These are phyloP conservation scores for Phanerodontia chrysosporium DNA, from an alignment of 768 basidiomycete species.

Conservation along the genomic window DNA sequence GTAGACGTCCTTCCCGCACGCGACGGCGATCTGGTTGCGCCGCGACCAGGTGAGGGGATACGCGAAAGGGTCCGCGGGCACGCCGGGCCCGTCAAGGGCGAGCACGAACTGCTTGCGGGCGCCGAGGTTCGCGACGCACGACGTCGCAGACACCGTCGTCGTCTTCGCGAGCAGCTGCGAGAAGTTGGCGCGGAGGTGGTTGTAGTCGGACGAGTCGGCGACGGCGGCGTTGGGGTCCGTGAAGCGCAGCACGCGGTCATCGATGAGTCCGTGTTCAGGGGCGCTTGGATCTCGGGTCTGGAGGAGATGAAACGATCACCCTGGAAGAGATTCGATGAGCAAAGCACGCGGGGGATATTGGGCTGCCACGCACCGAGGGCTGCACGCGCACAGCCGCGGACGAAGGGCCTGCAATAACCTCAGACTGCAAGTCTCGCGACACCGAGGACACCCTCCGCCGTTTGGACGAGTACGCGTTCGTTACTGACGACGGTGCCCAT, in stretches of 20 bases:
- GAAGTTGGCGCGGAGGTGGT: conserved; percentile 48
- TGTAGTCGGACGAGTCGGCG: conserved; percentile 38
- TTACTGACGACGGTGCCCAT: conserved; percentile 29
- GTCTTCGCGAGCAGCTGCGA: conserved; percentile 44
- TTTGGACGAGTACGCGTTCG: conserved; percentile 39
- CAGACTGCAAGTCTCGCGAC: conserved; percentile 35
- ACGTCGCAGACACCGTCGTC: conserved; percentile 32
- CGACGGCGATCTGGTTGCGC: conserved; percentile 57
- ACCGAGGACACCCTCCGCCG: conserved; percentile 38
- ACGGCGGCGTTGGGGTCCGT: conserved; percentile 32
- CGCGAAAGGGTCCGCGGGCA: conserved; percentile 48
- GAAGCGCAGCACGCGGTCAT: conserved; percentile 52
- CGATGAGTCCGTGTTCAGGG: conserved; percentile 55
- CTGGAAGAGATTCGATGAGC: conserved; percentile 27
- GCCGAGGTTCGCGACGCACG: conserved; percentile 55
- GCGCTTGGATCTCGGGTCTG: conserved; percentile 45
- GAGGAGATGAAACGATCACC: conserved; percentile 59
- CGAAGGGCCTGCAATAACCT: conserved; percentile 18
- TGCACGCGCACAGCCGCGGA: conserved; percentile 21
- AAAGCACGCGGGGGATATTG: background rate
- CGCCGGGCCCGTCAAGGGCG: conserved; percentile 62
- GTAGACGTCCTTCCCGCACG: conserved; percentile 55
- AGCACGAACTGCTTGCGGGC: conserved; percentile 50
- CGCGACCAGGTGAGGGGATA: conserved; percentile 61
- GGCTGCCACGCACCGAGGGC: conserved; percentile 22